Conservation (phyloP, 1,139 yeast species). For the Zygosaccharomyces sapae region DNA sequence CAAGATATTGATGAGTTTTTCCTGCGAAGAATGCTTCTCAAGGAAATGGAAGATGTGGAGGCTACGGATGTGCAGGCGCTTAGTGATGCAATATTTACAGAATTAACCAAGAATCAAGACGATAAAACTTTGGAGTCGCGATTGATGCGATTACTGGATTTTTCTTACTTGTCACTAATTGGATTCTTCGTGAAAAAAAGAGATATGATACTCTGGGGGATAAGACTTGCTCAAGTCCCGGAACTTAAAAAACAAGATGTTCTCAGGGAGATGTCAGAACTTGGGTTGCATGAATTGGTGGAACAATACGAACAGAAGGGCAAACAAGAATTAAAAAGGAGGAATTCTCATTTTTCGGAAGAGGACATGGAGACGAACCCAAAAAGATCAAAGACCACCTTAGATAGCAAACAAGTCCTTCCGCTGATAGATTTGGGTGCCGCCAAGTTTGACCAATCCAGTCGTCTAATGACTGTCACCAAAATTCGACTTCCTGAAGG, state of each 20-base stretch:
- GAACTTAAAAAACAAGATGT: conserved; percentile 38
- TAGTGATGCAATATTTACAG: conserved; percentile 28
- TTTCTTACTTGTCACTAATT: conserved; percentile 49
- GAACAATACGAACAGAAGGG: conserved; percentile 33
- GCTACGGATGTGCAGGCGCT: conserved; percentile 13
- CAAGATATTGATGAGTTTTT: conserved; percentile 48
- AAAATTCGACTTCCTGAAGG: conserved; percentile 77
- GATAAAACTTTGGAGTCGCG: conserved; percentile 49
- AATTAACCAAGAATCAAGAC: conserved; percentile 39
- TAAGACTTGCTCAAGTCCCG: conserved; percentile 42
- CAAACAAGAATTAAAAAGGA: conserved; percentile 27
- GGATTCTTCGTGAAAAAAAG: conserved; percentile 51
- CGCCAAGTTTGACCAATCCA: conserved; percentile 66
- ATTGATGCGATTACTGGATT: conserved; percentile 48
- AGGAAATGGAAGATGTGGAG: conserved; percentile 7
- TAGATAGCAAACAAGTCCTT: conserved; percentile 41
- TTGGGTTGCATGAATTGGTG: conserved; percentile 37
- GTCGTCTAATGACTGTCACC: conserved; percentile 57
- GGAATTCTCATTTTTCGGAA: conserved; percentile 15
- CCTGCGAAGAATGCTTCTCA: conserved; percentile 43
- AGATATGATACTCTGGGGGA: conserved; percentile 52
- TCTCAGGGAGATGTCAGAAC: conserved; percentile 33
- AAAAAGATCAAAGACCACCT: conserved; percentile 6
- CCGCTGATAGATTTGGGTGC: conserved; percentile 59
- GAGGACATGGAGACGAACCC: conserved; percentile 12